Conservation (phyloP, 495 filamentous ascomycete genomes). For the Astrocystis sublimbata region DNA sequence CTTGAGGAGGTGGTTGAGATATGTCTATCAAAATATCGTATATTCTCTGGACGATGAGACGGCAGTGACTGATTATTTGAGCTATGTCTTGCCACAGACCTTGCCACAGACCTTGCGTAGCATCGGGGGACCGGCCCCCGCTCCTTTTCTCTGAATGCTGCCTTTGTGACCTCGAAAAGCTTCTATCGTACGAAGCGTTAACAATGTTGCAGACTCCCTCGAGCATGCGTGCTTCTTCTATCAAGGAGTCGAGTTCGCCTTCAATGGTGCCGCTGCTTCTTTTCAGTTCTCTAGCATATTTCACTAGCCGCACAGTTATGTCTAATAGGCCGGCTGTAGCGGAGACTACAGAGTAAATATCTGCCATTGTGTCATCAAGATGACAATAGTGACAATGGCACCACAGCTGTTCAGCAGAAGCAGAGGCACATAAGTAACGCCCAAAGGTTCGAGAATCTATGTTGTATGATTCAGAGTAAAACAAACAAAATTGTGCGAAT, state of each 20-base stretch:
- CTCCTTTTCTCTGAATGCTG: not conserved
- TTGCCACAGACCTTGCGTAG: not conserved
- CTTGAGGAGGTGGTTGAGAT: not conserved
- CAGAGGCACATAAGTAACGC: not conserved
- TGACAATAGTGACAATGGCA: not conserved
- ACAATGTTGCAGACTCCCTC: not conserved
- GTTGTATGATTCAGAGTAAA: not conserved
- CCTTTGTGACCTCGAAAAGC: not conserved
- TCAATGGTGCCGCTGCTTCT: not conserved
- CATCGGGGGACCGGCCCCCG: not conserved
- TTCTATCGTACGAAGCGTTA: not conserved
- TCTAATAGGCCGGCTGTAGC: not conserved
- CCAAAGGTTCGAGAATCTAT: not conserved
- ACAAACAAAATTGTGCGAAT: no score
- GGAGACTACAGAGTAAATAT: not conserved
- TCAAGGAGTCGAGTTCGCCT: not conserved
- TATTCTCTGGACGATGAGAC: not conserved
- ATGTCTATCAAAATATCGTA: not conserved
- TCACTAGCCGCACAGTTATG: not conserved
- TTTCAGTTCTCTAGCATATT: not conserved
- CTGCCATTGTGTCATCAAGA: not conserved
- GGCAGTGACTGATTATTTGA: not conserved
- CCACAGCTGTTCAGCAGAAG: not conserved
- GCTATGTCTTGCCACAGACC: not conserved
- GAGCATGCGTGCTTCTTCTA: not conserved